Evolutionary conservation across 108 stramenopile species (phyloP).

Genomic region (Discostella pseudostelligera): DNA sequence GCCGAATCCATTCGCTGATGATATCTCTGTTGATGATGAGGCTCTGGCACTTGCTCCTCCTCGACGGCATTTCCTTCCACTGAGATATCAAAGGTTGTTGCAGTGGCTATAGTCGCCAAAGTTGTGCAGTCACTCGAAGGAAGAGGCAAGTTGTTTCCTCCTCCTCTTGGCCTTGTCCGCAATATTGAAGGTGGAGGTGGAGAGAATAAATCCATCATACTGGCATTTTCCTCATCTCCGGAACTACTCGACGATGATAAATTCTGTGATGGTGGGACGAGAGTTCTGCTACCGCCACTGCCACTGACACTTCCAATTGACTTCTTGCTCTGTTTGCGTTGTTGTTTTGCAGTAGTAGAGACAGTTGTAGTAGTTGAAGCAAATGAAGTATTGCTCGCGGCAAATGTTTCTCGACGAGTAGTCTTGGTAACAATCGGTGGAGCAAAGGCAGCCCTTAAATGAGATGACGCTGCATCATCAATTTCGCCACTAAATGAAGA

Average conservation of each 20-base stretch:
- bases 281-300: background rate
- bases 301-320: too few species aligned
- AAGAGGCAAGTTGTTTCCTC: background rate
- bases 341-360: background rate
- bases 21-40: background rate
- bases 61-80: background rate
- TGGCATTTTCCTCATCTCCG: slow-evolving; percentile 22
- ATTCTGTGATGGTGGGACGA: background rate
- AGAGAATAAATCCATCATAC: slow-evolving; percentile 28
- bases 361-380: background rate
- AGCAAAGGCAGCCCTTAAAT: background rate
- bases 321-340: too few species aligned
- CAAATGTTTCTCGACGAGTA: slow-evolving; percentile 16
- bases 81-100: background rate
- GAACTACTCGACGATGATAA: slow-evolving; percentile 5
- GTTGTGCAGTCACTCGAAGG: too few species aligned
- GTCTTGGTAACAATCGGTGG: slow-evolving; percentile 5
- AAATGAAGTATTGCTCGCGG: background rate
- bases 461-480: too few species aligned
- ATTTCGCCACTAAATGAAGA: too few species aligned
- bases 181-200: slow-evolving; percentile 14
- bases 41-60: background rate
- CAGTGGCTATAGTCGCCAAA: background rate
- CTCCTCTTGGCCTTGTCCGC: slow-evolving; percentile 6
- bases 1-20: background rate